phyloP scores from a whole-genome alignment of 2,329 filamentous ascomycete genomes.

The Diaporthe aspalathi region DNA sequence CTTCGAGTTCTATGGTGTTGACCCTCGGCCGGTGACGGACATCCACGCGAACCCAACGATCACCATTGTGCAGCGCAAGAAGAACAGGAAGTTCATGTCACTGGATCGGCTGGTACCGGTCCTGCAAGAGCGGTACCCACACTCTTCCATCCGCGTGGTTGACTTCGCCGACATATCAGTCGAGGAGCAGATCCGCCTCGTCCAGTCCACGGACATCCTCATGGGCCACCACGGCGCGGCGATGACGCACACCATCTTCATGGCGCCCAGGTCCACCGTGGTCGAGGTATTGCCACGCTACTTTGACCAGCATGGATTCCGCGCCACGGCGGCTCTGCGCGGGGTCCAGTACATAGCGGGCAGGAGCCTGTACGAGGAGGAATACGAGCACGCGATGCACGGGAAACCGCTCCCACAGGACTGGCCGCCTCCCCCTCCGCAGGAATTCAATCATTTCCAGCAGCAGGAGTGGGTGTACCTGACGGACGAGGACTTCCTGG shows the following conservation, averaged over 20 bases:
- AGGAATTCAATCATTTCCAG: not conserved
- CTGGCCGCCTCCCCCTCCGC: slow-evolving; percentile 5
- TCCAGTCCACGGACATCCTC: slow-evolving; percentile 16
- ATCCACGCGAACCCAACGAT: slow-evolving; percentile 1
- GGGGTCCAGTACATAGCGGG: not conserved
- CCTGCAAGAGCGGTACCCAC: not conserved
- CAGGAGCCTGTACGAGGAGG: not conserved
- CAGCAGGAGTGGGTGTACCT: slow-evolving; percentile 23
- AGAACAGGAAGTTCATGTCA: slow-evolving; percentile 12
- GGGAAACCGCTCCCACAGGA: not conserved
- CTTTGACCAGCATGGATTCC: slow-evolving; percentile 21
- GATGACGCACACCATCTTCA: slow-evolving; percentile 15
- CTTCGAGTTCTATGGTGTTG: slow-evolving; percentile 5
- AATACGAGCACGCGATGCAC: slow-evolving; percentile 8
- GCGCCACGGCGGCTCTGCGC: slow-evolving; percentile 11
- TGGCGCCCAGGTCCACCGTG: not conserved
- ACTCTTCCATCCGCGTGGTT: slow-evolving; percentile 1
- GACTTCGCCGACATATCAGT: slow-evolving; percentile 21
- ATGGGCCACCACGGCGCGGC: slow-evolving; percentile 13
- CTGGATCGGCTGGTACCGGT: slow-evolving; percentile 5
- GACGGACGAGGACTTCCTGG: slow-evolving; percentile 18
- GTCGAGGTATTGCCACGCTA: slow-evolving; percentile 23
- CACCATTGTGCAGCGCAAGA: slow-evolving; percentile 15
- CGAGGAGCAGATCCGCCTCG: slow-evolving; percentile 11
- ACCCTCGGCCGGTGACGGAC: not conserved